Percentiles rank a stretch among this genome's conserved stretches.
These are phyloP conservation scores for Colletotrichum sp. DNA, from an alignment of 2,329 filamentous ascomycete species.

Conservation along the genomic window DNA sequence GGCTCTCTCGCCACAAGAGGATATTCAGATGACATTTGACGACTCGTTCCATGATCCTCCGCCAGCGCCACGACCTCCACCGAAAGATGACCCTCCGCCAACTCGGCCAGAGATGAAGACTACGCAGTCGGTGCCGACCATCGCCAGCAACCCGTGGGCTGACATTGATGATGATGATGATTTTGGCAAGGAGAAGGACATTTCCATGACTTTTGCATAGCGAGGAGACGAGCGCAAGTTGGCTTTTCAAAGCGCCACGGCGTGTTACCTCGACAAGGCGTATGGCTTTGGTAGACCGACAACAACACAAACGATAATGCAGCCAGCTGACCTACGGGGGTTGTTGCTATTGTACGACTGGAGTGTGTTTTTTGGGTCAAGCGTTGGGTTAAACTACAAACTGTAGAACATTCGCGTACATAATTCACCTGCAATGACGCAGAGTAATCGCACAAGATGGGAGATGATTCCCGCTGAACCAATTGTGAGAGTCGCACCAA, in stretches of 20 bases:
- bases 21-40: slow-evolving; percentile 76
- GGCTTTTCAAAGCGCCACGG: neutral
- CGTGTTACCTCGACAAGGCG: neutral
- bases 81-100: slow-evolving; percentile 32
- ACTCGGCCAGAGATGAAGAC: slow-evolving; percentile 47
- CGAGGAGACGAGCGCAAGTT: neutral
- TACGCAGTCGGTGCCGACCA: slow-evolving; percentile 54
- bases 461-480: neutral
- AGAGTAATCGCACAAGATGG: neutral
- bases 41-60: slow-evolving; percentile 56
- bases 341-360: neutral
- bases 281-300: neutral
- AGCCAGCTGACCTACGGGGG: neutral
- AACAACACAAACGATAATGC: neutral
- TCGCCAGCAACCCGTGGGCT: slow-evolving; percentile 71
- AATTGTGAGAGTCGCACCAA: neutral
- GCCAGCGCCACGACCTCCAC: slow-evolving; percentile 31
- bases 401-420: slow-evolving; percentile 5
- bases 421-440: neutral
- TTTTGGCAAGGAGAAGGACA: slow-evolving; percentile 76
- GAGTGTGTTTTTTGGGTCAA: neutral
- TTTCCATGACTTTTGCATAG: slow-evolving; percentile 82
- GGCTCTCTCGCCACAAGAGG: slow-evolving; percentile 43
- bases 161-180: slow-evolving; percentile 72
- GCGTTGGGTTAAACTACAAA: neutral